Conservation (phyloP, 306 rosid species). For the Rosa chinensis region DNA sequence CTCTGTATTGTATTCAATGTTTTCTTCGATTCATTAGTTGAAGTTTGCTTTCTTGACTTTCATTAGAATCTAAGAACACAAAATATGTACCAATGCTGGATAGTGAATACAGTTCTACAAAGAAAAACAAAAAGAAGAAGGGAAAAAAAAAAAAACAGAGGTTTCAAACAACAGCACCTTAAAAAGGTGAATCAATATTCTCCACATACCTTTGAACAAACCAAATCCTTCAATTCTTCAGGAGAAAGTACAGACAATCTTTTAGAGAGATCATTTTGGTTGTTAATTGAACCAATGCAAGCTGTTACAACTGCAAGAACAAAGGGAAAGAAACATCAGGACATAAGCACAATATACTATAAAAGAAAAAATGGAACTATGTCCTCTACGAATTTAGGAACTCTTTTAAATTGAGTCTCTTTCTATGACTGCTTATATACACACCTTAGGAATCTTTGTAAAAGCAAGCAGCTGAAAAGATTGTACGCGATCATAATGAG, state of each 20-base stretch:
- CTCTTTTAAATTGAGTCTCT: neutral
- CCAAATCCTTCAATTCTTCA: conserved; percentile 76
- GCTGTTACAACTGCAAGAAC: conserved; percentile 77
- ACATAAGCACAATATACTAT: no score
- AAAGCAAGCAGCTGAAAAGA: conserved; percentile 87
- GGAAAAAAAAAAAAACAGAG: neutral
- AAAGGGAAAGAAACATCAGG: no score
- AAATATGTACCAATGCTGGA: neutral
- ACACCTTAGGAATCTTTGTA: conserved; percentile 55
- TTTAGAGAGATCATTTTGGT: conserved; percentile 79
- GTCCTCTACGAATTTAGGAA: no score
- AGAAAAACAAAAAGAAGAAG: neutral
- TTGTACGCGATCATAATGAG: conserved; percentile 79
- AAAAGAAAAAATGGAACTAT: no score
- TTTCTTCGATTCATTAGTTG: neutral
- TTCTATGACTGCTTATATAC: conserved; percentile 24
- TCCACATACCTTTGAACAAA: conserved; percentile 79
- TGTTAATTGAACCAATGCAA: conserved; percentile 80
- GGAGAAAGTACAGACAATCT: conserved; percentile 27
- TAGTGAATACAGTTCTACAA: neutral
- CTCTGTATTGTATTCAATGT: neutral
- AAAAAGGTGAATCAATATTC: neutral
- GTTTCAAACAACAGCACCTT: neutral
- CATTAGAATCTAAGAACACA: neutral
- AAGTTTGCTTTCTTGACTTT: neutral